Percentiles rank a stretch among this genome's conserved stretches.
phyloP scores from a whole-genome alignment of 2,329 filamentous ascomycete genomes.

The Cladorrhinum sp. region DNA sequence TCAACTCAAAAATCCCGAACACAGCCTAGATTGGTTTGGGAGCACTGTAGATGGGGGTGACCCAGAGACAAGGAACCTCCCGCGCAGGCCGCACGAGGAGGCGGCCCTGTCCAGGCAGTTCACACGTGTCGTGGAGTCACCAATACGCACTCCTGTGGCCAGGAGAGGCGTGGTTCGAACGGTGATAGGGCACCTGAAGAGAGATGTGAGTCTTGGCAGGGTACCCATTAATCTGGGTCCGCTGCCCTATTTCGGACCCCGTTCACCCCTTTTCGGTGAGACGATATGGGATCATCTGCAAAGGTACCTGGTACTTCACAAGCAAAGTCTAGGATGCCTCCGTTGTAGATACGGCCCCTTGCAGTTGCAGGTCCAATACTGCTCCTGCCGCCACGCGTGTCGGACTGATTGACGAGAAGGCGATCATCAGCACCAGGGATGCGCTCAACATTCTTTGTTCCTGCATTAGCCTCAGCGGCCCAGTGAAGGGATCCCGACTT shows the following conservation, averaged over 20 bases:
- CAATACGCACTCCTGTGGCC: constrained; percentile 12
- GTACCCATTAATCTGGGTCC: constrained; percentile 3
- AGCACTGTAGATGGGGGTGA: constrained; percentile 12
- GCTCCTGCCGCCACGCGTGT: background rate
- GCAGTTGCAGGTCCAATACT: constrained; percentile 13
- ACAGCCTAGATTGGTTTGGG: background rate
- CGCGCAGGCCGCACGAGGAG: constrained; percentile 9
- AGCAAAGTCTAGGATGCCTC: constrained; percentile 18
- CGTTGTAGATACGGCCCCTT: constrained; percentile 16
- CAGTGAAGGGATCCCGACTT: constrained; percentile 1
- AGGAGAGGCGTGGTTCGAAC: background rate
- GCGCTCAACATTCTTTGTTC: constrained; percentile 14
- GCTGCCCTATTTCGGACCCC: constrained; percentile 4
- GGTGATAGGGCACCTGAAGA: constrained; percentile 2
- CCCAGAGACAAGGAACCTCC: constrained; percentile 18
- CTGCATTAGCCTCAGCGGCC: constrained; percentile 24
- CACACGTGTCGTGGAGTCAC: constrained; percentile 22
- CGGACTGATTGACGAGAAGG: background rate
- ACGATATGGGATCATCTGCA: constrained; percentile 3
- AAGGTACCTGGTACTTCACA: constrained; percentile 13
- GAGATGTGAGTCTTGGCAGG: constrained; percentile 3
- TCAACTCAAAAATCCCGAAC: background rate
- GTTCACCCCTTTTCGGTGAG: constrained; percentile 9
- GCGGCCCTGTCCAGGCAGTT: constrained; percentile 11
- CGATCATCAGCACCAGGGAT: background rate